Conservation (phyloP, 2,329 filamentous ascomycete species). For the Pseudocercospora pini-densiflorae region DNA sequence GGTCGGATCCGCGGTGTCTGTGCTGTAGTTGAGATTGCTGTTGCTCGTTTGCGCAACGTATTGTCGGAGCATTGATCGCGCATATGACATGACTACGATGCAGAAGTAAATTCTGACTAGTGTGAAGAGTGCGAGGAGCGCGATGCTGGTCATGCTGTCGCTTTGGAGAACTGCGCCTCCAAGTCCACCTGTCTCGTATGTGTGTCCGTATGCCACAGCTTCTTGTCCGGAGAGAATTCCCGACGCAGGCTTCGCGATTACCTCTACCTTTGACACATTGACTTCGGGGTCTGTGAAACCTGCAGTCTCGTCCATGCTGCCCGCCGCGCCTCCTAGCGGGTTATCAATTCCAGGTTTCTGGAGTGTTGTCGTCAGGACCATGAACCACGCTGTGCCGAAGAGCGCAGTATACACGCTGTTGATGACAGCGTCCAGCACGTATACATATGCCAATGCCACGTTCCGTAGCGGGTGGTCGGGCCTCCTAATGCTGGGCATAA, state of each 20-base stretch:
- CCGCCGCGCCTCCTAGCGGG: constrained; percentile 47
- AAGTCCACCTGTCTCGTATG: constrained; percentile 48
- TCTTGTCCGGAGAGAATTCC: constrained; percentile 57
- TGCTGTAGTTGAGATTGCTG: constrained; percentile 40
- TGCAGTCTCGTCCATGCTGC: constrained; percentile 64
- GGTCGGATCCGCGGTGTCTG: constrained; percentile 46
- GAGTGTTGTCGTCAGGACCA: constrained; percentile 67
- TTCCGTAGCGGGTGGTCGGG: constrained; percentile 65
- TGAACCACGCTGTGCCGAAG: constrained; percentile 86
- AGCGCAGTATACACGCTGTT: constrained; percentile 81
- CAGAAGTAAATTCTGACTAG: constrained; percentile 81
- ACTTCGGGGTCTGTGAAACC: constrained; percentile 66
- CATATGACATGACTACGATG: constrained; percentile 81
- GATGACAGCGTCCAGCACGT: constrained; percentile 78
- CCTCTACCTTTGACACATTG: constrained; percentile 63
- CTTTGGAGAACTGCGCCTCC: constrained; percentile 68
- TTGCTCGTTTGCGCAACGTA: constrained; percentile 55
- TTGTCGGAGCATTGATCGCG: constrained; percentile 74
- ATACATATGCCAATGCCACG: constrained; percentile 82
- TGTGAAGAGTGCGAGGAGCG: constrained; percentile 75
- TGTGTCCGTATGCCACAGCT: constrained; percentile 52
- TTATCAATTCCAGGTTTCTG: constrained; percentile 41
- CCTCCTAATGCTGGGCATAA: constrained; percentile 77
- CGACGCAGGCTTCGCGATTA: constrained; percentile 54
- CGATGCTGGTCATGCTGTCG: constrained; percentile 75